These are phyloP conservation scores for Acephala macrosclerotiorum DNA, from an alignment of 2,329 filamentous ascomycete genomes.

Conservation along the genomic window DNA sequence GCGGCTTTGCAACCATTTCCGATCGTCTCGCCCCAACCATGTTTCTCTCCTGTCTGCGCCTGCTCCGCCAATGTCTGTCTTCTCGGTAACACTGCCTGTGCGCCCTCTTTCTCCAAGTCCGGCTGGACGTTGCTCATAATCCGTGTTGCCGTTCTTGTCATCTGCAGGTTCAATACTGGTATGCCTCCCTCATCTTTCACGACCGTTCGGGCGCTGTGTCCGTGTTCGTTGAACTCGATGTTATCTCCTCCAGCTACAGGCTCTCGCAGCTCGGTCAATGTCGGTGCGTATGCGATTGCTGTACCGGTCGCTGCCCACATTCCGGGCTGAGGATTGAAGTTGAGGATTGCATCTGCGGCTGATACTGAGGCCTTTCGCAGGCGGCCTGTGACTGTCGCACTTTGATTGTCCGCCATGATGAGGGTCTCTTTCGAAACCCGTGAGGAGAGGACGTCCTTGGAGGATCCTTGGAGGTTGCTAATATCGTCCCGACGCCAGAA, in stretches of 20 bases:
- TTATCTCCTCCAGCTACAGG: conserved; percentile 31
- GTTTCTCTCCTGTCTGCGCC: conserved; percentile 18
- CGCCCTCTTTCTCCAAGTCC: conserved; percentile 3
- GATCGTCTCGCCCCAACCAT: conserved; percentile 59
- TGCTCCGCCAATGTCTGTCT: conserved; percentile 14
- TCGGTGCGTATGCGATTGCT: conserved; percentile 32
- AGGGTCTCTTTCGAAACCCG: not conserved
- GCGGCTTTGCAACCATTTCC: conserved; percentile 64
- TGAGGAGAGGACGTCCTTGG: not conserved
- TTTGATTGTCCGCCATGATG: not conserved
- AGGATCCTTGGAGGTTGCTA: no score
- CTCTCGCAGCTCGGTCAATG: conserved; percentile 28
- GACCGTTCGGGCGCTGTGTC: conserved; percentile 27
- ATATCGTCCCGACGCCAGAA: not conserved
- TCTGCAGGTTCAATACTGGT: conserved; percentile 11
- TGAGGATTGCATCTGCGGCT: conserved; percentile 26
- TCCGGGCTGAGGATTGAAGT: conserved; percentile 31
- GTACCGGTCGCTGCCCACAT: conserved; percentile 34
- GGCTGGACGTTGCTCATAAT: not conserved
- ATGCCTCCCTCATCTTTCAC: conserved; percentile 29
- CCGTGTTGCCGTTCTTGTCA: conserved; percentile 12
- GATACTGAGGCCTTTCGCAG: conserved; percentile 27
- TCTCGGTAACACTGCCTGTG: not conserved
- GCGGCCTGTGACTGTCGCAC: conserved; percentile 15
- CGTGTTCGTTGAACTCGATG: conserved; percentile 33